phyloP scores from a whole-genome alignment of 768 basidiomycete genomes.

The Naganishia antarctica region DNA sequence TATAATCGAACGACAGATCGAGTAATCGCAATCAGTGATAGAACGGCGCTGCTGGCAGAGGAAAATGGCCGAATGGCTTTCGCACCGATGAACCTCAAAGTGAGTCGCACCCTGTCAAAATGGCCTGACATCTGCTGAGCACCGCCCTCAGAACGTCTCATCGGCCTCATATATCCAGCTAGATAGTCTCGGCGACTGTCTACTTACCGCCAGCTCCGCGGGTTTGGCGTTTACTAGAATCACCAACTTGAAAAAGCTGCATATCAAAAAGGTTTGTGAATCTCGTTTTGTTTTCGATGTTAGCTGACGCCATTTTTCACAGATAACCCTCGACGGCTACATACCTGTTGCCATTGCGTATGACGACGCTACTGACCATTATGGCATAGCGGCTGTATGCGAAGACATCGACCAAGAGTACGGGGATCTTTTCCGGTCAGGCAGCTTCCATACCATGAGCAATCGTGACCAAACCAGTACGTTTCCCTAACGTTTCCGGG shows the following conservation, averaged over 20 bases:
- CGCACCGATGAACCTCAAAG: slow-evolving; percentile 40
- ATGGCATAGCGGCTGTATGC: slow-evolving; percentile 3
- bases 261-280: slow-evolving; percentile 37
- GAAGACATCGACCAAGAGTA: slow-evolving; percentile 35
- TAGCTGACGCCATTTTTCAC: not conserved
- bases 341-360: slow-evolving; percentile 19
- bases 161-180: slow-evolving; percentile 32
- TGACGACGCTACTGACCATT: not conserved
- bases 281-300: not conserved
- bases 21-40: slow-evolving; percentile 38
- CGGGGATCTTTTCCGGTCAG: slow-evolving; percentile 37
- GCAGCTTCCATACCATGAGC: slow-evolving; percentile 37
- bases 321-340: slow-evolving; percentile 34
- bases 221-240: slow-evolving; percentile 36
- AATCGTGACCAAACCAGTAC: slow-evolving; percentile 31
- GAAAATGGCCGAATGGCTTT: slow-evolving; percentile 39
- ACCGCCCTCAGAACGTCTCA: slow-evolving; percentile 32
- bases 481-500: not conserved
- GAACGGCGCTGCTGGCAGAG: slow-evolving; percentile 42
- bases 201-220: slow-evolving; percentile 32
- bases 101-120: slow-evolving; percentile 14
- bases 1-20: slow-evolving; percentile 16
- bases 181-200: slow-evolving; percentile 31
- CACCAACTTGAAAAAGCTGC: slow-evolving; percentile 43
- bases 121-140: not conserved